A percentile compares a stretch with the other conserved stretches of the same genome.
These are phyloP conservation scores for Trichoderma endophyticum DNA, from an alignment of 2,329 filamentous ascomycete genomes.

Conservation along the genomic window DNA sequence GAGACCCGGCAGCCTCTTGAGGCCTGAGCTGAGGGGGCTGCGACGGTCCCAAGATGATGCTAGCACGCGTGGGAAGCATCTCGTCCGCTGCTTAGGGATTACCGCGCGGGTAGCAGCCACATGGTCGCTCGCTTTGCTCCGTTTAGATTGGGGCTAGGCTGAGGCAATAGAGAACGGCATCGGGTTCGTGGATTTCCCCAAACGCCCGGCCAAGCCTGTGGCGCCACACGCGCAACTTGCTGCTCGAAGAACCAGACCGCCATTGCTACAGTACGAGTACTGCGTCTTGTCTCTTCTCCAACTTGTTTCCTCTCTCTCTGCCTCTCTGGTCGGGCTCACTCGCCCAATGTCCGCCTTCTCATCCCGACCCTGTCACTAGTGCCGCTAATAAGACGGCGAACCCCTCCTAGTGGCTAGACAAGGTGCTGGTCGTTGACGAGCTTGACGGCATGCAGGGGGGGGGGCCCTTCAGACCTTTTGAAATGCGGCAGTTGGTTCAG, in stretches of 20 bases:
- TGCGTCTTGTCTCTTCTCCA: background rate
- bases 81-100: constrained; percentile 9
- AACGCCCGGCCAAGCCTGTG: constrained; percentile 1
- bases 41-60: background rate
- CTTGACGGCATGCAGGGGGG: background rate
- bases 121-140: background rate
- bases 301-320: background rate
- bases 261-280: background rate
- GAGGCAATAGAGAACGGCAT: background rate
- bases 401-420: background rate
- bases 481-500: background rate
- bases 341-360: background rate
- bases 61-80: background rate
- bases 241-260: background rate
- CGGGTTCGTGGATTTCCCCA: background rate
- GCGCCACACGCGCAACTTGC: background rate
- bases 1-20: constrained; percentile 4
- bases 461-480: background rate
- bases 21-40: background rate
- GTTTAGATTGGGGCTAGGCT: background rate
- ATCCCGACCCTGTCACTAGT: background rate
- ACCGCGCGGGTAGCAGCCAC: constrained; percentile 16
- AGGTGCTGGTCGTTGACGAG: background rate
- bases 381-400: constrained; percentile 3
- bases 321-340: background rate